A percentile compares a stretch with the other conserved stretches of the same genome.
These are phyloP conservation scores for Paraconiothyrium sp. DNA, from an alignment of 2,329 filamentous ascomycete species.

Conservation along the genomic window DNA sequence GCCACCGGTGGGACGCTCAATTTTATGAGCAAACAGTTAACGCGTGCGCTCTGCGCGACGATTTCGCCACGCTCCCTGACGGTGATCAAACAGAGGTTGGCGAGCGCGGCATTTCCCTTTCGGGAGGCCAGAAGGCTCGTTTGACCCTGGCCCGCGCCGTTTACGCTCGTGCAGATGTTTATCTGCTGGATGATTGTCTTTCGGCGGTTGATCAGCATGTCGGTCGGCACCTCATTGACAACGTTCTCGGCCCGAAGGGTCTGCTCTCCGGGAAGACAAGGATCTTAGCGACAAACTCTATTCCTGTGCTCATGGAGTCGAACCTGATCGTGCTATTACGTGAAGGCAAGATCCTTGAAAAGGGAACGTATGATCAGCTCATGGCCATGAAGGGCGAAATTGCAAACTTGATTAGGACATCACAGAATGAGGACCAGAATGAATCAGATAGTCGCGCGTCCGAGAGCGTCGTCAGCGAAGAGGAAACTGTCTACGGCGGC, in stretches of 20 bases:
- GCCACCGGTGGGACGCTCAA: slow-evolving; percentile 88
- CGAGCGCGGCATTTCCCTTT: slow-evolving; percentile 94
- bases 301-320: slow-evolving; percentile 86
- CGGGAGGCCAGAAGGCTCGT: slow-evolving; percentile 94
- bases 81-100: slow-evolving; percentile 97
- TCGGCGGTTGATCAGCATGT: slow-evolving; percentile 99
- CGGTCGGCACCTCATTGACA: slow-evolving; percentile 91
- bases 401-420: slow-evolving; percentile 81
- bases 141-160: slow-evolving; percentile 92
- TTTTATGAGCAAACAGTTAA: slow-evolving; percentile 95
- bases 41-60: slow-evolving; percentile 88
- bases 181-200: slow-evolving; percentile 90
- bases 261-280: slow-evolving; percentile 86
- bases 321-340: slow-evolving; percentile 88
- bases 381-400: slow-evolving; percentile 95
- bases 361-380: slow-evolving; percentile 88
- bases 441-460: slow-evolving; percentile 58
- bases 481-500: slow-evolving; percentile 66
- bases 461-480: slow-evolving; percentile 70
- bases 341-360: slow-evolving; percentile 84
- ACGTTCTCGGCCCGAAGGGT: slow-evolving; percentile 86
- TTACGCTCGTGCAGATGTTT: slow-evolving; percentile 95
- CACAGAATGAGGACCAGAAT: slow-evolving; percentile 64
- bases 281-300: slow-evolving; percentile 93
- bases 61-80: slow-evolving; percentile 91